phyloP scores from a whole-genome alignment of 2,329 filamentous ascomycete species.

The Xylariaceae sp. region DNA sequence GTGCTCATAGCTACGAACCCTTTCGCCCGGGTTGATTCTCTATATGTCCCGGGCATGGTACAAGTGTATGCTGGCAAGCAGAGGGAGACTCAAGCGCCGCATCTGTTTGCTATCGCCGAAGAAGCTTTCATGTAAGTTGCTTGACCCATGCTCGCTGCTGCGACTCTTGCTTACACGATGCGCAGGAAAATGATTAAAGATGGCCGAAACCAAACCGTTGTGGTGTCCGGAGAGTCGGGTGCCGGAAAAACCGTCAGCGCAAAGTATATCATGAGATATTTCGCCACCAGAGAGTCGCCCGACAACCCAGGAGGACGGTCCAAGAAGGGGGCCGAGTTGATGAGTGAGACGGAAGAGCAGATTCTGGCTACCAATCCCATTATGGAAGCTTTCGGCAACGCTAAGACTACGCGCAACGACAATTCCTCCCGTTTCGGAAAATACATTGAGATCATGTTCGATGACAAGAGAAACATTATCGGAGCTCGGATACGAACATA shows the following conservation, averaged over 20 bases:
- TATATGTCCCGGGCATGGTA: constrained; percentile 99
- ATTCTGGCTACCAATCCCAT: constrained; percentile 98
- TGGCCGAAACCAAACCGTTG: constrained; percentile 93
- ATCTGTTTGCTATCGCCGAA: constrained; percentile 97
- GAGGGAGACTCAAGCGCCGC: constrained; percentile 90
- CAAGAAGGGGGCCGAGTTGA: constrained; percentile 71
- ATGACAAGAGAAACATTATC: constrained; percentile 91
- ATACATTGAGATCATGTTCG: constrained; percentile 99
- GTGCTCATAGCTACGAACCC: constrained; percentile 98
- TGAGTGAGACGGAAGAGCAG: constrained; percentile 98
- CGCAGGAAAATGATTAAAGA: constrained; percentile 92
- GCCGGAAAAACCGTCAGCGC: constrained; percentile 98
- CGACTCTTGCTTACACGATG: constrained; percentile 34
- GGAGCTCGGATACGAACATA: constrained; percentile 97
- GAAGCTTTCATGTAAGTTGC: constrained; percentile 83
- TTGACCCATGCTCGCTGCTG: not conserved
- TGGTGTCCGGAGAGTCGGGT: constrained; percentile 98
- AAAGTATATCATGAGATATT: constrained; percentile 99
- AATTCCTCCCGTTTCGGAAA: constrained; percentile 99
- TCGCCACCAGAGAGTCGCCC: constrained; percentile 92
- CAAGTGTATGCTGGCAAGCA: constrained; percentile 98
- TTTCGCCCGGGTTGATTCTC: constrained; percentile 92
- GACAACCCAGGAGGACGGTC: constrained; percentile 75
- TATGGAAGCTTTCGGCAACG: constrained; percentile 99
- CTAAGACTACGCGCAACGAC: constrained; percentile 98